Conservation (phyloP, 2,329 filamentous ascomycete species). For the Parascedosporium putredinis region DNA sequence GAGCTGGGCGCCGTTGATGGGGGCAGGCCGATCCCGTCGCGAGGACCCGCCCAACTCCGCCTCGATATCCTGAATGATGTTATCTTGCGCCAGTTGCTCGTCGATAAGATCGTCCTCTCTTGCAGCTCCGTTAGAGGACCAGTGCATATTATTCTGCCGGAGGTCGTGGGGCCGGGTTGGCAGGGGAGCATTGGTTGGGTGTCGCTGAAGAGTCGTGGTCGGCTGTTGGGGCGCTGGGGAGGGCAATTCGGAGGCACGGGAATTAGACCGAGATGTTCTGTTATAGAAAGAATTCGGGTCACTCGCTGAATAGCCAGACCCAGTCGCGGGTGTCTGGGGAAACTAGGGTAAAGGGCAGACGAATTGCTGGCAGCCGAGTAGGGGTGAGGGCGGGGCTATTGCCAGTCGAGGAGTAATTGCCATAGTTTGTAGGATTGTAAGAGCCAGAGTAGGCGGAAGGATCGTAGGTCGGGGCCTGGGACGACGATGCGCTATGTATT, state of each 20-base stretch:
- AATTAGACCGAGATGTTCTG: constrained; percentile 36
- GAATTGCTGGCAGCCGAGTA: constrained; percentile 5
- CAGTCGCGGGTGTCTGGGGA: constrained; percentile 44
- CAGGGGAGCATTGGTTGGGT: constrained; percentile 50
- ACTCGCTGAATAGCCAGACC: constrained; percentile 35
- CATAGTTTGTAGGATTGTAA: constrained; percentile 17
- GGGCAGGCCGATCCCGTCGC: constrained; percentile 27
- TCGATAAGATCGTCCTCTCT: constrained; percentile 21
- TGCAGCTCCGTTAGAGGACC: constrained; percentile 26
- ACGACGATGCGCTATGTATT: constrained; percentile 16
- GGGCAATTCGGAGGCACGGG: constrained; percentile 39
- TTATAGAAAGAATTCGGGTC: constrained; percentile 36
- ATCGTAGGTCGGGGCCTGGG: constrained; percentile 24
- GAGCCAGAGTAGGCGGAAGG: constrained; percentile 21
- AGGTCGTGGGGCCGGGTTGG: constrained; percentile 41
- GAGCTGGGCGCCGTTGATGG: constrained; percentile 32
- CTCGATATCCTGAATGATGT: constrained; percentile 48
- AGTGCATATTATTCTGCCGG: constrained; percentile 30
- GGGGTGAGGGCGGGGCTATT: constrained; percentile 25
- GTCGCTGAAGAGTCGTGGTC: constrained; percentile 30
- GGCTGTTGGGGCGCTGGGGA: constrained; percentile 29
- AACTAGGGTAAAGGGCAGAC: constrained; percentile 36
- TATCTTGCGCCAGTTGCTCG: constrained; percentile 36
- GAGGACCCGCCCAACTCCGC: constrained; percentile 35
- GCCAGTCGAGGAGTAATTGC: constrained; percentile 28